Evolutionary conservation across 177 flowering plant genomes (phyloP), one percentile per base, ranked within the genome.

Genomic region (Vitis hybrid): DNA sequence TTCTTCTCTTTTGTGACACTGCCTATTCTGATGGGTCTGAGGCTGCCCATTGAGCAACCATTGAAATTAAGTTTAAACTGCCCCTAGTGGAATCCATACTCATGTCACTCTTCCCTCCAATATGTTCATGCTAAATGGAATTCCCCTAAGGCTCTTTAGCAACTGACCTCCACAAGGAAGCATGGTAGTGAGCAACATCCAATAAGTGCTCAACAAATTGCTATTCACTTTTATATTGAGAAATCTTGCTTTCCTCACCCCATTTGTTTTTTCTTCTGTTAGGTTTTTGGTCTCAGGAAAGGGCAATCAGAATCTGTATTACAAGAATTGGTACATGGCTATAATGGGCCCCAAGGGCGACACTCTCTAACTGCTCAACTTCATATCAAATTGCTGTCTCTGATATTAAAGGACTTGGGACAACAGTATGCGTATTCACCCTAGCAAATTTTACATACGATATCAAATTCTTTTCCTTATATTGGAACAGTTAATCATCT

Each of bases 231-330:
- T 11, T 63, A 16, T 3, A 8, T 49, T 16, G 22, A 49, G 15
- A 10, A 11, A 5, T 63, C 9, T 48, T 48, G 10, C 49, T 63
- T 45, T 39, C 58, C 14, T 1, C 45, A 9, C 12, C 57, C 53
- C 48, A 51, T 10, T 58, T 29, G 11, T n/a, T 67, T 13, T 53
- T 48, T 7, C 31, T 53, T 8, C 5, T 22, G 22, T 5, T 72
- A 94, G 98, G 84, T 84, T 71, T 85, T 94, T 64, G 79, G 80
- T 53, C 7, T 94, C 68, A 83, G 73, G 68, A 80, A 81, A 80
- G 84, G 82, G 26, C 67, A 78, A 70, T 70, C 82, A 51, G 85
- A 78, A 74, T 59, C 71, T 50, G 53, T 82, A 34, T 61, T 84
- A 53, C 72, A 73, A 58, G 87, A 84, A 67, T 26, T 84, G 57